Evolutionary conservation across 2,329 filamentous ascomycete genomes (phyloP), one percentile per base, ranked within the genome.

Genomic region (Cryphonectria naterciae): DNA sequence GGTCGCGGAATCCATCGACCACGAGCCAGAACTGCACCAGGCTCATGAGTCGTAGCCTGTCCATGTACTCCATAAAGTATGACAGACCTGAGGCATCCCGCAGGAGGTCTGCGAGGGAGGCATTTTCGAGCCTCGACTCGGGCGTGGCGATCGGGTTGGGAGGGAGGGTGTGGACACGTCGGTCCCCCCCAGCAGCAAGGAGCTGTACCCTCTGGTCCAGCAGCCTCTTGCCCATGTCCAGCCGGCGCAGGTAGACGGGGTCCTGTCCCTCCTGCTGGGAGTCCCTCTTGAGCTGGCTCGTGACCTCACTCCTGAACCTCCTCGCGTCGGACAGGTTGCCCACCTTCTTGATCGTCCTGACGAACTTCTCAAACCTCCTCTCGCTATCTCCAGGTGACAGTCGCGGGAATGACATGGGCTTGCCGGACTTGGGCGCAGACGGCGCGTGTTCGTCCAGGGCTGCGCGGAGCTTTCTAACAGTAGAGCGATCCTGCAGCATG

Each of bases 61-160:
- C 96, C 96, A 99, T 99, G 77, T 94, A 98, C 79, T 99, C 96
- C 96, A 99, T 99, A 82, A 99, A 98, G 79, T 97, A 99, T 2
- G 96, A 98, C 11, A 99, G 85, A 0, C 94, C 95, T 1, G 95
- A 92, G 2, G 96, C 89, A 80, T 97, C 94, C 75, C 95, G 92
- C 70, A 99, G 85, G n/a, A 99, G 86, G 74, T 98, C 94, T 17
- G 91, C 88, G 2, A 98, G 84, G 0, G 93, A 91, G 10, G 92
- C 91, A 75, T 92, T 92, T 74, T 94, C 91, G 54, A 95, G 83
- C 61, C 86, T 87, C 1, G 92, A 92, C n/a, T 87, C 82, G 2
- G 79, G 78, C 10, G 78, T 76, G 77, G 70, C 64, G 74, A 63
- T 74, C 25, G 75, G 74, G 19, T 74, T 72, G 19, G 76, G 70